Evolutionary conservation across 1,284 basidiomycete genomes (phyloP), one percentile per base, ranked within the genome.

Genomic region (Ganoderma boninense): DNA sequence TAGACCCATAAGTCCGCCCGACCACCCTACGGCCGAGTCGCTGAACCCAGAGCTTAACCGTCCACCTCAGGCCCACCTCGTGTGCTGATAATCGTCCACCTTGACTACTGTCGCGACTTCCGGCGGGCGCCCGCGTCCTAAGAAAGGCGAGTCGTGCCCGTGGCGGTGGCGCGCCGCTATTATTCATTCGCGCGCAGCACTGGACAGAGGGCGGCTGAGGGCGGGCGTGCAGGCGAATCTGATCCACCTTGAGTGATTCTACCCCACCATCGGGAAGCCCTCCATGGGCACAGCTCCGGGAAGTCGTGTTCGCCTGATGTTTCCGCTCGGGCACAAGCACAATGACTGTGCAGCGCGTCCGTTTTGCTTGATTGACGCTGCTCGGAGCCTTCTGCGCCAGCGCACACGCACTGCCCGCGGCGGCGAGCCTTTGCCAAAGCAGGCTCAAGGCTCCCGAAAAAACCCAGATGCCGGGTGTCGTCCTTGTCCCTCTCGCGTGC

Each of bases 81-180:
- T 67, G 60, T 73, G 73, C 71, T 73, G 70, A 66, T 62, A 49
- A 74, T 73, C 73, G 69, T 61, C 23, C 68, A 66, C 62, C 73
- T 44, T 74, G 65, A 74, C 73, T 69, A 74, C 73, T 49, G 70
- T 74, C 61, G 68, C 61, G 43, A 59, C 73, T 72, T 73, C 73
- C 62, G 64, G 60, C 62, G 69, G 65, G 64, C 73, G 70, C 69
- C 66, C 69, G 49, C 32, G n/a, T 23, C 10, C 69, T 62, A 60
- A 61, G 69, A 70, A 72, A 69, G 73, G 65, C 40, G 56, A 67
- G 57, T 61, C 62, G 61, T 63, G 16, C 57, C 68, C 72, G 60
- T 62, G 63, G 46, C 52, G 43, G 59, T 59, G 70, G 70, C 44
- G 40, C 14, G 56, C 67, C 46, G 52, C 64, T 26, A 43, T 23